Evolutionary conservation across 2,329 filamentous ascomycete genomes (phyloP), one percentile per base, ranked within the genome.

Genomic region (Pseudofabraea citricarpa): DNA sequence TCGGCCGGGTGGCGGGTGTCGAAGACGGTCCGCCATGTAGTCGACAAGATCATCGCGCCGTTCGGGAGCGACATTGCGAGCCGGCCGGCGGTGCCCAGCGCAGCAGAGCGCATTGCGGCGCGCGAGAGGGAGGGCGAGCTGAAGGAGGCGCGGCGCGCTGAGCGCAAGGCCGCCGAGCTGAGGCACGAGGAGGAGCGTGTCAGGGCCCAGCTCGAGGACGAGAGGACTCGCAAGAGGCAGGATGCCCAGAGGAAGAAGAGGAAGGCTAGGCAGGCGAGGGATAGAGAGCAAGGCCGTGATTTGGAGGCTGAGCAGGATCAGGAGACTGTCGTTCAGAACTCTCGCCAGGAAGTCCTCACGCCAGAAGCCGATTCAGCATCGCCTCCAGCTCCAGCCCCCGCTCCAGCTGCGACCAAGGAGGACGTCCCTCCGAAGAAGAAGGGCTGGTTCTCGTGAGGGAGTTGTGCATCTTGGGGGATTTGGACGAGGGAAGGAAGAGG

Each of bases 31-130:
- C 77, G 79, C 20, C 85, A 91, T 56, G 81, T 90, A 26, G 81
- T 93, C 21, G 81, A 83, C 51, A 71, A 76, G 48, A 90, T 93
- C 54, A 76, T 91, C 48, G 82, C 86, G 3, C 87, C 85, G 2
- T 79, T 77, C 46, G 84, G 85, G 15, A 68, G 70, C 2, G 74
- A 81, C 2, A 77, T 87, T 41, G 72, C 80, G 21, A 72, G 77
- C 43, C 72, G 87, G 6, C 81, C 84, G 5, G 72, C 79, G 0
- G 72, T 93, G 9, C 83, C 83, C 20, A 80, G 73, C 0, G 62
- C 79, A 36, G 78, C 81, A 40, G 79, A 90, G 63, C 69, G 78
- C 33, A 70, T 79, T 54, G 71, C 62, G 40, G 67, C 70, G 40
- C 72, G 76, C 45, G 72, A 80, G 38, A 65, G 66, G 22, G 74